Conservation (phyloP, 2,329 filamentous ascomycete genomes). For the Macrophomina phaseolina region DNA sequence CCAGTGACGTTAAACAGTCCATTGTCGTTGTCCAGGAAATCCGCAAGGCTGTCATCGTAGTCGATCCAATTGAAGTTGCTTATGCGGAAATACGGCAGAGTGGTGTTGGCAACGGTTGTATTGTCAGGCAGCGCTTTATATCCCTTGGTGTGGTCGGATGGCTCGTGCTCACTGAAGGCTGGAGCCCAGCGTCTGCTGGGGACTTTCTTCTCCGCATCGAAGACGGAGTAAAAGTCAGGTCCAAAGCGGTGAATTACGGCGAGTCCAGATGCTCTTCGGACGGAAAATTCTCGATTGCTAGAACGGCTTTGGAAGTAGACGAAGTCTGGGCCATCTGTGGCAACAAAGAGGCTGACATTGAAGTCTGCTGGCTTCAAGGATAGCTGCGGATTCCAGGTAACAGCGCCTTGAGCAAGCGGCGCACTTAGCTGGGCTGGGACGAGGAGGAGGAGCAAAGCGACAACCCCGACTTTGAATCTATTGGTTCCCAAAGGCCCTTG, state of each 20-base stretch:
- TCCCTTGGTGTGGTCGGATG: background rate
- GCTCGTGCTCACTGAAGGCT: conserved; percentile 12
- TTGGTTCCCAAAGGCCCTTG: conserved; percentile 10
- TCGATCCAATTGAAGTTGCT: conserved; percentile 16
- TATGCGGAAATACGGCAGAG: conserved; percentile 18
- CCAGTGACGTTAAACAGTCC: conserved; percentile 22
- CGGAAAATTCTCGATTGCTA: conserved; percentile 14
- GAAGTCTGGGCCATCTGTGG: background rate
- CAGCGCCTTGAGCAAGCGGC: conserved; percentile 9
- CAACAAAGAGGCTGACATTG: conserved; percentile 16
- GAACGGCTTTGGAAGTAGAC: background rate
- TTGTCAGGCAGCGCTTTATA: conserved; percentile 16
- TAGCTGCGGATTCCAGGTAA: conserved; percentile 4
- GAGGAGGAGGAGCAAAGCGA: conserved; percentile 14
- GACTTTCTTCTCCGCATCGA: background rate
- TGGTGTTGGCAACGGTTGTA: conserved; percentile 10
- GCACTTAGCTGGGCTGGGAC: conserved; percentile 22
- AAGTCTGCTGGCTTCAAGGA: conserved; percentile 7
- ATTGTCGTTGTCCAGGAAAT: conserved; percentile 9
- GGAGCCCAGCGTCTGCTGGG: conserved; percentile 20
- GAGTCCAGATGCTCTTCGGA: conserved; percentile 9
- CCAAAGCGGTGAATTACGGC: conserved; percentile 20
- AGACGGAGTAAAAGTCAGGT: conserved; percentile 11
- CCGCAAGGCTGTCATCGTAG: conserved; percentile 8
- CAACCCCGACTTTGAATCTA: background rate